phyloP scores from a whole-genome alignment of 257 asterid genomes.

The Solanum clarkiae region DNA sequence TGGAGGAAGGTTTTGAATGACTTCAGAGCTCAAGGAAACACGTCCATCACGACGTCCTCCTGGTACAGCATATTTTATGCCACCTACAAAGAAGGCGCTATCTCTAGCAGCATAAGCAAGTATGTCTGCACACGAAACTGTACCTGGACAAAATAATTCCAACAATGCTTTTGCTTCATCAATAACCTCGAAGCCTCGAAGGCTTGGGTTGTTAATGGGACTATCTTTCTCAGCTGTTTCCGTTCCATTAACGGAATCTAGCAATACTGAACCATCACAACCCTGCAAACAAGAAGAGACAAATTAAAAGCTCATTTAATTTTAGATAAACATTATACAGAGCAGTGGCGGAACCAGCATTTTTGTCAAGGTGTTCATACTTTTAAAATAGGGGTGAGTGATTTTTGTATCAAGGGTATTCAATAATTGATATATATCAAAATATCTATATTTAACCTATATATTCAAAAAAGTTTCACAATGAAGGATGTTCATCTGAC shows the following conservation, averaged over 20 bases:
- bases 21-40: not conserved
- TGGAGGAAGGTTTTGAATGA: not conserved
- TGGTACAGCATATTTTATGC: not conserved
- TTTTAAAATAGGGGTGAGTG: too few relatives aligned
- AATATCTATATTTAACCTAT: too few relatives aligned
- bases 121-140: not conserved
- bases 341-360: too few relatives aligned
- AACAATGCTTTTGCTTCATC: not conserved
- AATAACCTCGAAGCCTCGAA: not conserved
- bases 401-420: too few relatives aligned
- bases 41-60: conserved; percentile 3
- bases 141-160: not conserved
- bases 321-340: not conserved
- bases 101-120: not conserved
- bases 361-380: too few relatives aligned
- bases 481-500: too few relatives aligned
- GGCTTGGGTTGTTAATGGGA: not conserved
- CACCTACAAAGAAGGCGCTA: not conserved
- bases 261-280: not conserved
- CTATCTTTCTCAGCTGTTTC: not conserved
- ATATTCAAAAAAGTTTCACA: too few relatives aligned
- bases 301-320: not conserved
- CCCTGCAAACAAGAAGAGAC: not conserved
- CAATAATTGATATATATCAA: too few relatives aligned
- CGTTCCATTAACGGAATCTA: not conserved